Conservation (phyloP, 345 rosid genomes). For the sweet orange (Citrus sinensis) region DVS_A1.0 CM039165.1:32354501-32355000, state of each 20-base stretch:
- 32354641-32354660: neutral
- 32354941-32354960: neutral
- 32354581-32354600: neutral
- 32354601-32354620: neutral
- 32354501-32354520: no score
- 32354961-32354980: neutral
- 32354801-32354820: neutral
- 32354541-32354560: no score
- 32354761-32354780: neutral
- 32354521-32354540: no score
- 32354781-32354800: neutral
- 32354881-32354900: neutral
- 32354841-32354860: neutral
- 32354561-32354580: neutral
- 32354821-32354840: neutral
- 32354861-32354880: slow-evolving; percentile 6
- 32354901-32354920: neutral
- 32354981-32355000: slow-evolving; percentile 2
- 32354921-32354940: neutral
- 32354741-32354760: neutral
- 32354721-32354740: neutral
- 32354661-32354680: neutral
- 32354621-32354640: neutral
- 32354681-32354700: neutral
- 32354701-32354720: neutral